These are phyloP conservation scores for Carex scoparia DNA, from an alignment of 176 grass and related monocot genomes.

Conservation along the genomic window DNA sequence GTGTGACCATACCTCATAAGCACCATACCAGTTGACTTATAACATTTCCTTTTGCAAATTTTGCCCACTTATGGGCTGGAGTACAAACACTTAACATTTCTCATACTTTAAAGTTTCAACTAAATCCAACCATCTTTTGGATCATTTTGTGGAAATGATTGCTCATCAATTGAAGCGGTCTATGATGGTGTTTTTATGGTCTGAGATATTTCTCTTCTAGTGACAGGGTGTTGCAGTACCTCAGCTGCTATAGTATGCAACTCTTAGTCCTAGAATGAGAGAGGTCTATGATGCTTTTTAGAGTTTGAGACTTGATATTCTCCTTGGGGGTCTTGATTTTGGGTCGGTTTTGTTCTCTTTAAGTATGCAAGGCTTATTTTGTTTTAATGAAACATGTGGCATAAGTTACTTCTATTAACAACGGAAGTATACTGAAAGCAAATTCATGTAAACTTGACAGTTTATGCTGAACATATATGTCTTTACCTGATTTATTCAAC, in stretches of 20 bases:
- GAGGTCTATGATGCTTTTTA: background rate
- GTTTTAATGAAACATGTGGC: background rate
- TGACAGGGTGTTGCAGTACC: background rate
- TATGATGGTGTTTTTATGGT: background rate
- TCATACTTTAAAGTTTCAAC: background rate
- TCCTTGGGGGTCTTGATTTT: background rate
- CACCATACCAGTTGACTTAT: background rate
- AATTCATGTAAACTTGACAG: background rate
- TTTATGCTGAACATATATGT: background rate
- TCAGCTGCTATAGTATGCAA: background rate
- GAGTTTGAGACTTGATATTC: background rate
- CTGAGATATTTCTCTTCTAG: no score
- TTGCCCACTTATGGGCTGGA: background rate
- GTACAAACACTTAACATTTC: background rate
- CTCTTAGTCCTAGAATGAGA: no score
- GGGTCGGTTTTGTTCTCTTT: background rate
- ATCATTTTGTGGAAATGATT: background rate
- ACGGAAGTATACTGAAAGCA: background rate
- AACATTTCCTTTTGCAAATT: background rate
- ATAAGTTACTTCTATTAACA: background rate
- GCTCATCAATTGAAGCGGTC: background rate
- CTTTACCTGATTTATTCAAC: background rate
- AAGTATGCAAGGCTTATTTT: background rate
- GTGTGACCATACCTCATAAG: background rate
- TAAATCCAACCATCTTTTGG: background rate